Evolutionary conservation across 371 early-diverging fungal genomes (phyloP).

Genomic region (Lichtheimia hyalospora): DNA sequence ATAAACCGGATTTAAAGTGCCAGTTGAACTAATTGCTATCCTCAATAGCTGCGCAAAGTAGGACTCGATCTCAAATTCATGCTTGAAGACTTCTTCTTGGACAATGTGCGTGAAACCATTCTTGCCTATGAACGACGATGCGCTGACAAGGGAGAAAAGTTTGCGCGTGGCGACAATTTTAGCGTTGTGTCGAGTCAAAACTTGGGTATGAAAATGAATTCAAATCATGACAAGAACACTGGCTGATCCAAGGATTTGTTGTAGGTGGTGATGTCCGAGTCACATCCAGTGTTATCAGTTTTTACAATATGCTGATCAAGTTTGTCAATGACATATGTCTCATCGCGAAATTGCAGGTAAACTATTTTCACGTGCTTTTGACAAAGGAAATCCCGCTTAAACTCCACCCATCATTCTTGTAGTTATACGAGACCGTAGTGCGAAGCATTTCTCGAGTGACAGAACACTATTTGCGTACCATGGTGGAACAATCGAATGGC

Average conservation of each 20-base stretch:
- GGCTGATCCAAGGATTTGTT: conserved; percentile 3
- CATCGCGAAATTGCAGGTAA: conserved; percentile 65
- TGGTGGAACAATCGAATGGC: conserved; percentile 39
- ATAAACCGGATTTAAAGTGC: neutral
- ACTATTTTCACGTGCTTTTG: conserved; percentile 3
- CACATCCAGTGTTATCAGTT: conserved; percentile 59
- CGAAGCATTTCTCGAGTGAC: conserved; percentile 40
- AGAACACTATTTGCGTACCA: conserved; percentile 40
- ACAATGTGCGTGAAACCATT: conserved; percentile 69
- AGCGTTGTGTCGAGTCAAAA: conserved; percentile 58
- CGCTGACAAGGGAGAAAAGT: conserved; percentile 54
- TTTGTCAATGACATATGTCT: conserved; percentile 80
- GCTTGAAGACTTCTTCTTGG: conserved; percentile 76
- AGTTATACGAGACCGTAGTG: conserved; percentile 46
- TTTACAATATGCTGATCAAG: conserved; percentile 71
- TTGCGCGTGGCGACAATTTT: conserved; percentile 64
- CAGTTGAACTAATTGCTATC: neutral
- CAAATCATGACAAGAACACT: neutral
- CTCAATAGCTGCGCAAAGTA: conserved; percentile 55
- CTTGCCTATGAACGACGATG: conserved; percentile 58
- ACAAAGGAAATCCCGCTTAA: neutral
- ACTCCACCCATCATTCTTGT: neutral
- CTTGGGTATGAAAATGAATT: conserved; percentile 32
- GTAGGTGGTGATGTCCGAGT: conserved; percentile 42
- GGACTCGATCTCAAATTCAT: conserved; percentile 89